These are phyloP conservation scores for Clonostachys sp. DNA, from an alignment of 2,329 filamentous ascomycete species.

Conservation along the genomic window DNA sequence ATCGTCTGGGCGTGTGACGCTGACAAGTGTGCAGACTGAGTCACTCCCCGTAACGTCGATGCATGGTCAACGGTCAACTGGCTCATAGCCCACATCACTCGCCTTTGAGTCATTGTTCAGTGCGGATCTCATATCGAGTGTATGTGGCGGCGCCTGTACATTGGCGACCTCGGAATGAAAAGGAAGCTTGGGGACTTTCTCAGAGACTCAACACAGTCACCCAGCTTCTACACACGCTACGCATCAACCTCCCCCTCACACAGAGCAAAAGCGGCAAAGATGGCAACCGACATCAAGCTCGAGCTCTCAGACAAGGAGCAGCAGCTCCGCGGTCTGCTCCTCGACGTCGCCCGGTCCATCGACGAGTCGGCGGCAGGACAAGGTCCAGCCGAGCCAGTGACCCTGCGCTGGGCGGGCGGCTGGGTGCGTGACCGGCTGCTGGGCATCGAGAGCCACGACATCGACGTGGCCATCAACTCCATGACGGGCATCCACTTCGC, in stretches of 20 bases:
- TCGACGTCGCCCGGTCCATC: constrained; percentile 70
- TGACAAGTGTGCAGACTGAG: too few species aligned
- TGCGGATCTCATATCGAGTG: too few species aligned
- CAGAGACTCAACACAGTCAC: background rate
- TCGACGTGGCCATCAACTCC: constrained; percentile 79
- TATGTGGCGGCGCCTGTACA: too few species aligned
- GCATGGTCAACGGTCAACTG: too few species aligned
- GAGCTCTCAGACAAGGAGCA: constrained; percentile 40
- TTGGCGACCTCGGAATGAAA: constrained; percentile 19
- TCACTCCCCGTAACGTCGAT: too few species aligned
- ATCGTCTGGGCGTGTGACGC: too few species aligned
- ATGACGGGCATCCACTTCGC: constrained; percentile 80
- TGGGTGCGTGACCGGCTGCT: constrained; percentile 87
- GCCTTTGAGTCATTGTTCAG: too few species aligned
- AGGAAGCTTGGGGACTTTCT: constrained; percentile 19
- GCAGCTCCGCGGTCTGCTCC: constrained; percentile 68
- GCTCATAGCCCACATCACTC: too few species aligned
- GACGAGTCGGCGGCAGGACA: constrained; percentile 31
- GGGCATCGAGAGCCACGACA: constrained; percentile 68
- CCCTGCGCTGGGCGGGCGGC: constrained; percentile 76
- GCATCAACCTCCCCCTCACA: too few species aligned
- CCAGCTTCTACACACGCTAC: too few species aligned
- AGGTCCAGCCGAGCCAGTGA: constrained; percentile 46
- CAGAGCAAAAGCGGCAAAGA: too few species aligned
- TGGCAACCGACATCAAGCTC: too few species aligned